Evolutionary conservation across 495 filamentous ascomycete genomes (phyloP).

Genomic region (Darksidea phi): DNA sequence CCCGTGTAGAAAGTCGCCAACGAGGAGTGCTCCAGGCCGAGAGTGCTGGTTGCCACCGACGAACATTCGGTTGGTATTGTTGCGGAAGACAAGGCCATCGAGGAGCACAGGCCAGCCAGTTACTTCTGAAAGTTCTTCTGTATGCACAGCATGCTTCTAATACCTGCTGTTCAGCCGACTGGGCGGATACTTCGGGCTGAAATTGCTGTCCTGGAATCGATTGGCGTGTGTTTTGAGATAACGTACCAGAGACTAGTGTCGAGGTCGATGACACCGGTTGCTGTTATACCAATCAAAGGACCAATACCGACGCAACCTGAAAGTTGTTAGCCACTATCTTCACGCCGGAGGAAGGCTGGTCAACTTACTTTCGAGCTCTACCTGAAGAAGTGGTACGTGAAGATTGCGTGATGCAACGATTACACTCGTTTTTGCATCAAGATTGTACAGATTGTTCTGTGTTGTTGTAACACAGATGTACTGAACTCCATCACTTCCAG

Average conservation of each 20-base stretch:
- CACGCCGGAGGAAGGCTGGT: too few species aligned
- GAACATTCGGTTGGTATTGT: conserved; percentile 48
- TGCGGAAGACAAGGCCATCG: conserved; percentile 45
- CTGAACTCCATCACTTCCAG: conserved; percentile 27
- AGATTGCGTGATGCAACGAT: conserved; percentile 46
- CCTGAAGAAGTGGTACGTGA: conserved; percentile 48
- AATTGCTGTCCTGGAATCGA: conserved; percentile 15
- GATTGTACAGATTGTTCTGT: conserved; percentile 49
- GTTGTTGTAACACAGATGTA: conserved; percentile 36
- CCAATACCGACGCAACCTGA: conserved; percentile 51
- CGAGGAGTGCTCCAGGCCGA: conserved; percentile 46
- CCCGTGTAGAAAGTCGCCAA: conserved; percentile 48
- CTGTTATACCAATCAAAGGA: conserved; percentile 48
- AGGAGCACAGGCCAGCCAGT: conserved; percentile 45
- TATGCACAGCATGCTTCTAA: conserved; percentile 46
- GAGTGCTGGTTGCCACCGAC: conserved; percentile 48
- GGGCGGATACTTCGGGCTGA: conserved; percentile 15
- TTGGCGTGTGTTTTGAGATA: conserved; percentile 48
- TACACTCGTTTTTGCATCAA: conserved; percentile 50
- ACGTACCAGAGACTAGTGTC: conserved; percentile 48
- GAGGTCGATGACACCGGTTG: conserved; percentile 51
- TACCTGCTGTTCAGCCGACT: conserved; percentile 36
- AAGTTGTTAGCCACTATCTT: background rate
- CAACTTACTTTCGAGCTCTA: conserved; percentile 39
- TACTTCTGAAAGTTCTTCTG: conserved; percentile 43